These are phyloP conservation scores for Botrytis hyacinthi DNA, from an alignment of 2,329 filamentous ascomycete species.

Conservation along the genomic window DNA sequence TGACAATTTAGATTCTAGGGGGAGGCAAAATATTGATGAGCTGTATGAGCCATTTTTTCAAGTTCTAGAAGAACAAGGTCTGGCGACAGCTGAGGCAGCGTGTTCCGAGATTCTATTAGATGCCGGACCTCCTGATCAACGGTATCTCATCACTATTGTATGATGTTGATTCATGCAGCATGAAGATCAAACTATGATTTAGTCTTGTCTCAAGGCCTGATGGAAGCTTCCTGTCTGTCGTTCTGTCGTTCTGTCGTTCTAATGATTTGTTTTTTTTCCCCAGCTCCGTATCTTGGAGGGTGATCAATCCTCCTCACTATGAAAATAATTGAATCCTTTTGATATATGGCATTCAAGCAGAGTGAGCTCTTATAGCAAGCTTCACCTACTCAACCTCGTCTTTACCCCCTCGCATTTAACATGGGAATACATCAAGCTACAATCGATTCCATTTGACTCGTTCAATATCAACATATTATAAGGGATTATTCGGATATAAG, in stretches of 20 bases:
- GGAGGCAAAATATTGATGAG: rapidly evolving
- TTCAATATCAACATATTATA: background rate
- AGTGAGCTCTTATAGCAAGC: background rate
- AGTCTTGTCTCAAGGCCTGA: background rate
- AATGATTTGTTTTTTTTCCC: background rate
- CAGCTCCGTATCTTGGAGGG: background rate
- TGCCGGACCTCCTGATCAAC: background rate
- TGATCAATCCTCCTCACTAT: background rate
- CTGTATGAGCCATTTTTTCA: background rate
- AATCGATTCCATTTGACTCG: background rate
- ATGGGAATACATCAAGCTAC: background rate
- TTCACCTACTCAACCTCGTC: background rate
- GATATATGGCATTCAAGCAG: background rate
- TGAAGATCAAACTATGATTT: background rate
- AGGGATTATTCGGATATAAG: too few relatives aligned
- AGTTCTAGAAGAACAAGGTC: background rate
- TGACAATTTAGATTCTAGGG: too few relatives aligned
- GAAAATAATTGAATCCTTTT: background rate
- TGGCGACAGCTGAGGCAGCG: background rate
- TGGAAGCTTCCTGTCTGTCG: background rate
- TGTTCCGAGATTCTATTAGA: background rate
- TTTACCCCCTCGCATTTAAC: background rate
- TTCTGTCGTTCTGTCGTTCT: too few relatives aligned
- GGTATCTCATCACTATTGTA: background rate
- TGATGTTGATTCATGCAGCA: background rate